Evolutionary conservation across 495 filamentous ascomycete genomes (phyloP), one percentile per base, ranked within the genome.

Genomic region (Jackrogersella minutella): DNA sequence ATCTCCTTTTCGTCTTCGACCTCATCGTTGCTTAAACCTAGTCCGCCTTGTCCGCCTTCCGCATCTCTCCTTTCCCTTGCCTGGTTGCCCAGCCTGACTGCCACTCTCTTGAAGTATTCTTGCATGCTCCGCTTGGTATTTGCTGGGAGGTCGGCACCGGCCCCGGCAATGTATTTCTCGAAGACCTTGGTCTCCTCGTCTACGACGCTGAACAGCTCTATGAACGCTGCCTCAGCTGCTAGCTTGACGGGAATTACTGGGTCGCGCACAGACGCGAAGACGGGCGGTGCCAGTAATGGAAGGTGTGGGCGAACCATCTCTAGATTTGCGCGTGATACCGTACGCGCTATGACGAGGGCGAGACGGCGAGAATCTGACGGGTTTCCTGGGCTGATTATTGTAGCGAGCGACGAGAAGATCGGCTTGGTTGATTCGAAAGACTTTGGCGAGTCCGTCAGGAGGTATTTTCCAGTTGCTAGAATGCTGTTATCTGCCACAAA

Each of bases 81-180:
- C 74, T 97, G 95, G 53, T 78, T 85, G 1, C 88, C 93, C 16
- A 98, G 77, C 68, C 93, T 84, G 57, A 96, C 76, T 11, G 91
- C 91, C 40, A 98, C 88, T 13, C 96, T 84, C 82, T 97, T 97
- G 80, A 98, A 98, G 79, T 99, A 99, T 70, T 99, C 95, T 41
- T 89, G 86, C 91, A 98, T 97, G 74, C 91, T 93, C 57, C 95
- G 80, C 84, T 96, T 96, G 28, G 84, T 85, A 7, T 84, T 88
- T 0, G 90, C 80, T 2, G 85, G 80, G 31, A 97, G 76, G 0
- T 85, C 86, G 0, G 69, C 68, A 0, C 71, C 76, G 0, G 71
- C 21, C 3, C 76, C 74, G 3, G 67, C 66, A 75, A 98, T 87
- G 71, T 93, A 99, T 81, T 93, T 93, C 57, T 99, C 94, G 70